These are phyloP conservation scores for Diplodia intermedia DNA, from an alignment of 2,329 filamentous ascomycete genomes.

Conservation along the genomic window DNA sequence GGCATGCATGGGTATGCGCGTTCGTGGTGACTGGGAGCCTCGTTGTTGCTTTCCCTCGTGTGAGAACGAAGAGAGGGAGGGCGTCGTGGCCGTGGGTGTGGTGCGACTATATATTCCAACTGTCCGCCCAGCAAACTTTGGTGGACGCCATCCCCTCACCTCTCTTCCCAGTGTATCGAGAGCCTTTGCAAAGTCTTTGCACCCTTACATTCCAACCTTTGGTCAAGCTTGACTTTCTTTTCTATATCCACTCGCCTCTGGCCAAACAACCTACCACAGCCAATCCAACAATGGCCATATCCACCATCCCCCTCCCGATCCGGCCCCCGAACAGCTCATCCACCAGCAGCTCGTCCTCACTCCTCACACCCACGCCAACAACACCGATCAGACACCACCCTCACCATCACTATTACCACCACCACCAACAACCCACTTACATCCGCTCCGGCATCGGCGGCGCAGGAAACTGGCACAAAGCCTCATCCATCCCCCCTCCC, in stretches of 20 bases:
- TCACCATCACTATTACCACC: background rate
- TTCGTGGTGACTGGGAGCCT: constrained; percentile 2
- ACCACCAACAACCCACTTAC: constrained; percentile 32
- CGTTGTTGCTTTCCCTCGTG: background rate
- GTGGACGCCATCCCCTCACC: background rate
- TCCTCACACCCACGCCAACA: constrained; percentile 1
- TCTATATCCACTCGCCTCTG: background rate
- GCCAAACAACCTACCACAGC: background rate
- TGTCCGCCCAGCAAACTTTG: background rate
- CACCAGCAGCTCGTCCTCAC: constrained; percentile 16
- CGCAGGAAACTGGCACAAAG: constrained; percentile 39
- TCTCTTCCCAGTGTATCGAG: background rate
- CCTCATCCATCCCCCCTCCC: constrained; percentile 20
- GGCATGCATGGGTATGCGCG: background rate
- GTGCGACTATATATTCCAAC: background rate
- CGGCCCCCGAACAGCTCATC: constrained; percentile 28
- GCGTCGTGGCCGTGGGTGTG: background rate
- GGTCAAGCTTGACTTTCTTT: background rate
- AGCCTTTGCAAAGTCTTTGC: background rate
- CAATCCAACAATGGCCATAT: background rate
- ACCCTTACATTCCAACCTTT: background rate
- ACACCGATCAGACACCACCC: background rate
- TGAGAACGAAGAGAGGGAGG: background rate
- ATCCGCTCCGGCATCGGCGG: constrained; percentile 39
- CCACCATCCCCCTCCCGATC: background rate